Evolutionary conservation across 768 basidiomycete genomes (phyloP), one percentile per base, ranked within the genome.

Genomic region (Xerocomus potaroensis): DNA sequence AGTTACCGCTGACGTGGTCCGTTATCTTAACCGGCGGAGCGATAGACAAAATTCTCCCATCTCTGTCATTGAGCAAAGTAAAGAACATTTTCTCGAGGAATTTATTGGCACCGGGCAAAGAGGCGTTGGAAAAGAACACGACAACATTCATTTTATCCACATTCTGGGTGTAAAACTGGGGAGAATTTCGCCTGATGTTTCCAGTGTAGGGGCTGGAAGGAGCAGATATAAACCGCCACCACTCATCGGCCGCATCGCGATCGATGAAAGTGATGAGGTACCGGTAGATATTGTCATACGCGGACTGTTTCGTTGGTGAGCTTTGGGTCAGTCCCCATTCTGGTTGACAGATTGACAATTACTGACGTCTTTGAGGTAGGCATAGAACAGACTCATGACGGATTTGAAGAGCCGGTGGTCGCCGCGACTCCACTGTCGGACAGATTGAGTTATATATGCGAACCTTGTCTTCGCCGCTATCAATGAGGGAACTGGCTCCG

Each of bases 201-300:
- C 31, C 46, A 30, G 27, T 32, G 7, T 41, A 49, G 15, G 48
- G 42, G 26, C 48, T 38, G 6, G 48, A 8, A 18, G 51, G 50
- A 24, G 49, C 50, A 22, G 57, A 53, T 15, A 65, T 41, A 9
- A 45, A 32, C 15, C 61, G 43, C 55, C 53, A 65, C 61, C 62
- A 65, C 19, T 57, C 52, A 42, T 62, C 62, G 30, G 62, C 61
- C 9, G 56, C 49, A 21, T 48, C 55, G 24, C 57, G 49, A 14
- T 40, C 49, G 5, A 44, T 44, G 36, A 65, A 65, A 18, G 50
- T 51, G 42, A 56, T 53, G 2, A 65, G 9, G 45, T 56, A 59
- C 2, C 39, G 46, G 3, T 3, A 36, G 14, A 21, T 21, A 18
- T 5, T 5, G 6, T 42, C 33, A 41, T 12, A 3, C 4, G 4